Conservation (phyloP, 257 asterid genomes). For the Solanum bukasovii region DNA sequence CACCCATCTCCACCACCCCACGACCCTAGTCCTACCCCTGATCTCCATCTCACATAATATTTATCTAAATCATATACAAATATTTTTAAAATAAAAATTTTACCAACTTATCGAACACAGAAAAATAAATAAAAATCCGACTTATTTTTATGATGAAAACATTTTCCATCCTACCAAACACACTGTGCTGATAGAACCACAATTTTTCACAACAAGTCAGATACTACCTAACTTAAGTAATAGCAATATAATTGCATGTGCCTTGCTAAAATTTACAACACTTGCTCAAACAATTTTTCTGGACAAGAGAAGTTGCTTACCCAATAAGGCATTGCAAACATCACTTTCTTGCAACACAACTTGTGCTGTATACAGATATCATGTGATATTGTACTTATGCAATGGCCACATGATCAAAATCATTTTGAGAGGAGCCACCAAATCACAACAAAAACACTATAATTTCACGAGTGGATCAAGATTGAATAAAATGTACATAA, state of each 20-base stretch:
- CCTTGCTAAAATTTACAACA: background rate
- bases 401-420: slow-evolving; percentile 9
- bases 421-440: background rate
- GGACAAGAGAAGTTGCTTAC: background rate
- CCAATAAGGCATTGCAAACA: background rate
- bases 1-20: background rate
- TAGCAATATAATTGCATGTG: background rate
- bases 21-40: background rate
- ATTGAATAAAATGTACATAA: background rate
- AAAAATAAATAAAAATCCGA: too few relatives aligned
- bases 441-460: background rate
- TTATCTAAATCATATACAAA: too few relatives aligned
- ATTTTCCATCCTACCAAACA: background rate
- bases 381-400: slow-evolving; percentile 13
- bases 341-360: slow-evolving; percentile 1
- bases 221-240: background rate
- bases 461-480: background rate
- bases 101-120: too few relatives aligned
- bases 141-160: background rate
- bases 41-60: background rate
- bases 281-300: background rate
- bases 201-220: background rate
- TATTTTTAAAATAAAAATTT: too few relatives aligned
- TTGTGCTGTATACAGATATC: slow-evolving; percentile 2
- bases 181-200: background rate